These are phyloP conservation scores for Phytopythium litorale DNA, from an alignment of 352 stramenopile genomes.

Conservation along the genomic window DNA sequence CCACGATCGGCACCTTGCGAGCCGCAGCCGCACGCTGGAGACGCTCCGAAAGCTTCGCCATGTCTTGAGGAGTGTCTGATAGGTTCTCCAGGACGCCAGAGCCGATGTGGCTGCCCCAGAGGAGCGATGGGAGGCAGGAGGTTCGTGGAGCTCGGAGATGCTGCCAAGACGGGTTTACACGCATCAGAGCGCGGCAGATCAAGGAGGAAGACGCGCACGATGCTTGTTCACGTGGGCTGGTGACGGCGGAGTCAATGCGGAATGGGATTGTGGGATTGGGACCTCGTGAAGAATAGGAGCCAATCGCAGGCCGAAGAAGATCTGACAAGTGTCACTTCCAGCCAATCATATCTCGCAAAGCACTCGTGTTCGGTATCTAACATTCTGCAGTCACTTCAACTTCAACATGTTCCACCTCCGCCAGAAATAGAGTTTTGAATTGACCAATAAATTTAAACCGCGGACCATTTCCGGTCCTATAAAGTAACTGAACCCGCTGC, in stretches of 20 bases:
- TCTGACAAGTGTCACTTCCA: not conserved
- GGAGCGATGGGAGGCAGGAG: not conserved
- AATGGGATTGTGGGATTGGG: not conserved
- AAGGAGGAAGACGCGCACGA: too few relatives aligned
- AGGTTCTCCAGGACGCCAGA: not conserved
- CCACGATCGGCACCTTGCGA: constrained; percentile 6
- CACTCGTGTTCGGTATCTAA: too few relatives aligned
- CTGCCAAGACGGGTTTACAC: not conserved
- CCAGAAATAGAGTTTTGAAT: not conserved
- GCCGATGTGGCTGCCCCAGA: not conserved
- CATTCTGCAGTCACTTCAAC: not conserved
- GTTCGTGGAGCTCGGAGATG: not conserved
- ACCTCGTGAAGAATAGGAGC: not conserved
- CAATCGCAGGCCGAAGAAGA: not conserved
- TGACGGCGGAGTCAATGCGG: not conserved
- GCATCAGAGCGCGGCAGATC: not conserved
- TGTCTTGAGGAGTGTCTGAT: not conserved
- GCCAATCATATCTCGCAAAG: not conserved
- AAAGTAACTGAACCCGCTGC: too few relatives aligned
- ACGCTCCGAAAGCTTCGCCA: not conserved
- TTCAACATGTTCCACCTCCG: not conserved
- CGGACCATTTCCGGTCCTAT: not conserved
- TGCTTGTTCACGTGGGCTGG: too few relatives aligned
- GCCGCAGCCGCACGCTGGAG: not conserved
- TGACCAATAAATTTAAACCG: not conserved